Conservation (phyloP, 306 rosid genomes). For the Comarum palustre region DNA sequence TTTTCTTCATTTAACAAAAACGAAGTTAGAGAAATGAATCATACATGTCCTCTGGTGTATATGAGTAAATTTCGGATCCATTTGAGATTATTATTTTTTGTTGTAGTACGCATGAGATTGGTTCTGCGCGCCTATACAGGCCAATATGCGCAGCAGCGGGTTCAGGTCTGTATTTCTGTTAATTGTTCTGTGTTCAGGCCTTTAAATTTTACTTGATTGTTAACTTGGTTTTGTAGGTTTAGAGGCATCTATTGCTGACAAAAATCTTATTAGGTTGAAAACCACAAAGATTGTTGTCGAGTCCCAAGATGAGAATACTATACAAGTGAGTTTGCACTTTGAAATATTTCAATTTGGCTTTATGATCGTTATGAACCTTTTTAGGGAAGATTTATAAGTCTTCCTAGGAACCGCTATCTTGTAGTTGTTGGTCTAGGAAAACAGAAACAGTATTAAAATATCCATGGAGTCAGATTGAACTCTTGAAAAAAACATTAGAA, state of each 20-base stretch:
- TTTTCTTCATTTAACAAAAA: not conserved
- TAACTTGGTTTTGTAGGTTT: conserved; percentile 47
- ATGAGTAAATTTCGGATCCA: conserved; percentile 2
- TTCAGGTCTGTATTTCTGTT: conserved; percentile 31
- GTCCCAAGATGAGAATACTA: conserved; percentile 51
- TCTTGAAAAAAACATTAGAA: not conserved
- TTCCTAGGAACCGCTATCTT: conserved; percentile 2
- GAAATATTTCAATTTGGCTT: conserved; percentile 3
- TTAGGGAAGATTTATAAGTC: not conserved
- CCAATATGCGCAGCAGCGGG: conserved; percentile 34
- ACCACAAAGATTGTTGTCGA: conserved; percentile 51
- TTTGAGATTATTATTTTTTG: conserved; percentile 10
- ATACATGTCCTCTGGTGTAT: not conserved
- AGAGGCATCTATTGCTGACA: conserved; percentile 60
- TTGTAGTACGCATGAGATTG: conserved; percentile 20
- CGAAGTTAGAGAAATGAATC: not conserved
- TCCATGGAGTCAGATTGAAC: not conserved
- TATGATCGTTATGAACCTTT: not conserved
- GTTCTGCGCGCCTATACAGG: conserved; percentile 14
- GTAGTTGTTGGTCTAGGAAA: conserved; percentile 1
- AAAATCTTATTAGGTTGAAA: conserved; percentile 32
- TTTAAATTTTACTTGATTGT: conserved; percentile 7
- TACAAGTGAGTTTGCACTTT: conserved; percentile 55
- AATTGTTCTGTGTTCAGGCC: not conserved
- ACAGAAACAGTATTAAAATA: not conserved